Percentiles rank a stretch among this genome's conserved stretches.
Conservation (phyloP, 768 basidiomycete species). For the Auricularia sp. region DNA sequence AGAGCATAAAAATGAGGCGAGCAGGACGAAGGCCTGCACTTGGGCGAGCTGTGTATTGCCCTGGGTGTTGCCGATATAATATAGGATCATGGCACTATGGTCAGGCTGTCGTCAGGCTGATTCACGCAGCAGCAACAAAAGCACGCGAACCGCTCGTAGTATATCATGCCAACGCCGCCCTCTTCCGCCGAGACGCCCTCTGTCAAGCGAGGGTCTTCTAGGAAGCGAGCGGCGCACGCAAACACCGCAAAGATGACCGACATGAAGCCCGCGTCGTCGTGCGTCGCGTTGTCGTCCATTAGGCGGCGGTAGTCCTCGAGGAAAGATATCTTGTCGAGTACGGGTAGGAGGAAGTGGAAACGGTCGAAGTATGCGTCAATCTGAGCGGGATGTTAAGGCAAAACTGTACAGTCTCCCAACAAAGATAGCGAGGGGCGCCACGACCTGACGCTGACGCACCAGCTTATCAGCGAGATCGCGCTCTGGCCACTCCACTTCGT, state of each 20-base stretch:
- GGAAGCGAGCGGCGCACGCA: constrained; percentile 73
- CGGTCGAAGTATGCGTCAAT: constrained; percentile 80
- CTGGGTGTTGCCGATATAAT: constrained; percentile 69
- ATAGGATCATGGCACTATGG: constrained; percentile 71
- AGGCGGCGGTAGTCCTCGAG: constrained; percentile 56
- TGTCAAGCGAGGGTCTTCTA: constrained; percentile 57
- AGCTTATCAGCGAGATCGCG: constrained; percentile 80
- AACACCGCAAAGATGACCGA: constrained; percentile 82
- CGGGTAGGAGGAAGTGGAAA: constrained; percentile 80
- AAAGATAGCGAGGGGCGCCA: not conserved
- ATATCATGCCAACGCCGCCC: constrained; percentile 83
- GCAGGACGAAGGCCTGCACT: constrained; percentile 81
- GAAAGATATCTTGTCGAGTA: constrained; percentile 80
- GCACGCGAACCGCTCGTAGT: constrained; percentile 64
- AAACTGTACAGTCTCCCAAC: not conserved
- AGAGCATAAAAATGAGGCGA: constrained; percentile 67
- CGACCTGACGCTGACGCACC: constrained; percentile 33
- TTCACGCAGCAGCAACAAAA: too few species aligned
- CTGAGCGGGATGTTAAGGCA: constrained; percentile 26
- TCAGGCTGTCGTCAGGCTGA: too few species aligned
- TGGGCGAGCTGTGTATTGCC: constrained; percentile 75
- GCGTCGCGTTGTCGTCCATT: constrained; percentile 56
- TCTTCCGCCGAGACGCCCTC: constrained; percentile 52
- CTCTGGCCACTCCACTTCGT: constrained; percentile 81
- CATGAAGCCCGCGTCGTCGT: constrained; percentile 62